Base-by-base conservation (phyloP, 768 basidiomycete genomes). In the Russula foetens region DNA sequence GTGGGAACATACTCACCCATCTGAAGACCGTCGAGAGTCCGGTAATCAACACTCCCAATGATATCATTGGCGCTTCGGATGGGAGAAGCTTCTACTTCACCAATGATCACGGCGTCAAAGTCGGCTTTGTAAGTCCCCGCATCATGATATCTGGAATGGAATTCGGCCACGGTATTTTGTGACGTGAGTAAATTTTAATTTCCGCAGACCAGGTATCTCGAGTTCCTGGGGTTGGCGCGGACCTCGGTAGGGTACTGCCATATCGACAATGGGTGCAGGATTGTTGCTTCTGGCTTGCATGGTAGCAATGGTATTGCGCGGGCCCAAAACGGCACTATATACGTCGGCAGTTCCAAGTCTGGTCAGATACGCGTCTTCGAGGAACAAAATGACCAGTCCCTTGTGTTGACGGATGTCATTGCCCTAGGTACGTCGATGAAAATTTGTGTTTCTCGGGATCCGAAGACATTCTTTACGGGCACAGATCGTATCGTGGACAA, bases 191-290 rank as follows among this genome's bases (percentile, higher is more conserved):
- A 4, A 29, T 26, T 7, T 3, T 15, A 5, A 35, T 35, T 54
- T 50, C 26, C 29, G 9, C 29, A 61, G 64, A 35, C 21, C 45
- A 43, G 56, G 26, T 19, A 7, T 1, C 53, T 66, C 19, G 65
- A 66, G 53, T 56, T 12, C 28, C 21, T 59, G 23, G 57, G 62
- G 24, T 28, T 59, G 3, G 28, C 56, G n/a, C 19, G 41, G 44
- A 75, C 81, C 44, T 82, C 81, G 7, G 77, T 91, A 9, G 83
- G 81, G 8, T 87, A 83, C 69, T 90, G 89, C 68, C 76, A 87
- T 59, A 69, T 77, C 31, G 75, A 81, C 46, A 64, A 73, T 19
- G 84, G 84, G 2, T 91, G 88, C 71, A 85, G 83, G 64, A 69
- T 79, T 52, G 86, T 81, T 2, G 76, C 80, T 17, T 68, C 70